A percentile compares a stretch with the other conserved stretches of the same genome.
These are phyloP conservation scores for Saccharomycopsis vini DNA, from an alignment of 805 yeast genomes.

Conservation along the genomic window DNA sequence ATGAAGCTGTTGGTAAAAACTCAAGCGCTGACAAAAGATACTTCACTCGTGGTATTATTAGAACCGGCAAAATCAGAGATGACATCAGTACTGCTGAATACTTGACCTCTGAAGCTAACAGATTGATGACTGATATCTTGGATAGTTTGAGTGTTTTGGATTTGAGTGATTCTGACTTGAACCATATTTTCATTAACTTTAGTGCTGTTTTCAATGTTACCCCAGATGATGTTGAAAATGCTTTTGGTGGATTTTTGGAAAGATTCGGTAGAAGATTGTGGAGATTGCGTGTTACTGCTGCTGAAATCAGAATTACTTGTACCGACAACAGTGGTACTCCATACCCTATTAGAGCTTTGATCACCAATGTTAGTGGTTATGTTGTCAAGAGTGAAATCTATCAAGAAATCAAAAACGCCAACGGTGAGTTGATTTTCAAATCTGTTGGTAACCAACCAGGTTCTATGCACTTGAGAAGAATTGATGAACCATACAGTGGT, in stretches of 20 bases:
- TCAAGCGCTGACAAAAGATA: constrained; percentile 89
- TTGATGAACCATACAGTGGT: constrained; percentile 93
- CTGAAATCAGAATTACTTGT: constrained; percentile 94
- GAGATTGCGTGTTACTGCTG: constrained; percentile 94
- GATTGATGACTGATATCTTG: constrained; percentile 90
- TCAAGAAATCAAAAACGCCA: constrained; percentile 84
- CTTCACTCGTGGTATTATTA: constrained; percentile 93
- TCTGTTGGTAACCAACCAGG: constrained; percentile 86
- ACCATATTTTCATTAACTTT: constrained; percentile 94
- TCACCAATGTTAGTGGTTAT: constrained; percentile 93
- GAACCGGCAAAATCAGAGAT: constrained; percentile 91
- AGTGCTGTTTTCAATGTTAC: constrained; percentile 90
- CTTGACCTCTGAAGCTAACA: constrained; percentile 90
- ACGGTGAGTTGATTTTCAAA: constrained; percentile 96
- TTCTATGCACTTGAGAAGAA: constrained; percentile 92
- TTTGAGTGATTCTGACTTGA: constrained; percentile 89
- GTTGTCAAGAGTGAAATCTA: constrained; percentile 93
- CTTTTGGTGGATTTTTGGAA: constrained; percentile 95
- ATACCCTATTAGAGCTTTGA: constrained; percentile 93
- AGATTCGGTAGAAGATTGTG: constrained; percentile 95
- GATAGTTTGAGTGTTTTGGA: constrained; percentile 93
- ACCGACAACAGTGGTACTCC: constrained; percentile 82
- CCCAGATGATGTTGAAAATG: constrained; percentile 94
- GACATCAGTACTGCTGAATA: constrained; percentile 91
- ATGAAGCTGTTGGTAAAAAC: constrained; percentile 92